Base-by-base conservation (phyloP, 208 protist genomes). In the Leishmania amazonensis region DNA sequence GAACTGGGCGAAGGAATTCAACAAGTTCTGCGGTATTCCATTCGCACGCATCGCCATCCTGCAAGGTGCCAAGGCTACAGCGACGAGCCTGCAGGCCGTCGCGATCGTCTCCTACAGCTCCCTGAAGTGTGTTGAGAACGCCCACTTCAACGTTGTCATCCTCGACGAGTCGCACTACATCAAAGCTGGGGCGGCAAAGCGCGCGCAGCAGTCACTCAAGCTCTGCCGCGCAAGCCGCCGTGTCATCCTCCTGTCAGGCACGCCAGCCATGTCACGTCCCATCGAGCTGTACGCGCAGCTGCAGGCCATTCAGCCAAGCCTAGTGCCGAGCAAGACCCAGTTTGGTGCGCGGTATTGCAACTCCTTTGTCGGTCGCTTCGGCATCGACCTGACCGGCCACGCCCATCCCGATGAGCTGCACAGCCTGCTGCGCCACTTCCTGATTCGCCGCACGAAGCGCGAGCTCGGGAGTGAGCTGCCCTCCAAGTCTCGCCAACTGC, bases 151-250 rank as follows among this genome's bases (percentile, higher is more conserved):
- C 31, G 87, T 98, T 1, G 95, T 99, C 15, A 97, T 99, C 42
- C 83, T 95, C 28, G 98, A 99, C 89, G 98, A 99, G 90, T 96
- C 94, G 17, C 98, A 99, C 92, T 97, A 94, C 78, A 95, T 99
- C 75, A 99, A 99, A 79, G 93, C 88, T 47, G 85, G 83, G 0
- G 94, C 94, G 45, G 79, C 95, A 70, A 90, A 98, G 76, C 89
- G 97, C n/a, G 94, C 96, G 13, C 79, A 95, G 67, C 72, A 80
- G 31, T 89, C 98, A 17, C 83, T 98, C n/a, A 88, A 89, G 58
- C 67, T 99, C 21, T 93, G 98, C 76, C 79, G 90, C 31, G 80
- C 74, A 28, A 92, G 96, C 17, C 79, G 85, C 0, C 89, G 96
- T 49, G 88, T 96, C 28, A 78, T 99, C 67, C 84, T 99, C 17